Conservation (phyloP, 805 yeast species). For the Teunomyces gatunensis region DNA sequence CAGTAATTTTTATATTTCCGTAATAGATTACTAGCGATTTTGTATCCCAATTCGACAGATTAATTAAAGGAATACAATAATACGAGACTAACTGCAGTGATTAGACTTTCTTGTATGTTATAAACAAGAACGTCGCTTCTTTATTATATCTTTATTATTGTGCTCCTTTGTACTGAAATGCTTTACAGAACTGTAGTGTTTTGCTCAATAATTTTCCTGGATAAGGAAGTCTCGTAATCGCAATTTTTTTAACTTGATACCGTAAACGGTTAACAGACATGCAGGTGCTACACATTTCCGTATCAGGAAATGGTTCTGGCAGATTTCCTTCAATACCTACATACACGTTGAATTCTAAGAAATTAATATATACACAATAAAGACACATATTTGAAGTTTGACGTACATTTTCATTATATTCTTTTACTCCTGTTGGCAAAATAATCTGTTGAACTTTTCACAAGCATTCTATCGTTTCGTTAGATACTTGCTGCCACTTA, state of each 20-base stretch:
- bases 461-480: neutral
- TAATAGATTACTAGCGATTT: neutral
- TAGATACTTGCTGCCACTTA: constrained; percentile 2
- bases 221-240: constrained; percentile 1
- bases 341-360: constrained; percentile 1
- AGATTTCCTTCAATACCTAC: neutral
- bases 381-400: neutral
- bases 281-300: constrained; percentile 4
- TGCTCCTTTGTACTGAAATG: too few relatives aligned
- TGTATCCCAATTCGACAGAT: neutral
- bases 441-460: neutral
- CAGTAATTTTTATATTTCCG: neutral
- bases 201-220: neutral
- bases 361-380: neutral
- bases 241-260: neutral
- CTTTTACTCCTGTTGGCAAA: neutral
- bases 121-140: neutral
- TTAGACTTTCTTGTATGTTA: neutral
- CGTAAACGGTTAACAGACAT: neutral
- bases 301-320: neutral
- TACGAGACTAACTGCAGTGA: neutral
- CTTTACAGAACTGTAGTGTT: neutral
- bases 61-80: neutral
- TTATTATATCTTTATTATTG: neutral
- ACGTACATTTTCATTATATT: neutral